These are phyloP conservation scores for Xylariomycetidae sp. DNA, from an alignment of 2,329 filamentous ascomycete genomes.

Conservation along the genomic window DNA sequence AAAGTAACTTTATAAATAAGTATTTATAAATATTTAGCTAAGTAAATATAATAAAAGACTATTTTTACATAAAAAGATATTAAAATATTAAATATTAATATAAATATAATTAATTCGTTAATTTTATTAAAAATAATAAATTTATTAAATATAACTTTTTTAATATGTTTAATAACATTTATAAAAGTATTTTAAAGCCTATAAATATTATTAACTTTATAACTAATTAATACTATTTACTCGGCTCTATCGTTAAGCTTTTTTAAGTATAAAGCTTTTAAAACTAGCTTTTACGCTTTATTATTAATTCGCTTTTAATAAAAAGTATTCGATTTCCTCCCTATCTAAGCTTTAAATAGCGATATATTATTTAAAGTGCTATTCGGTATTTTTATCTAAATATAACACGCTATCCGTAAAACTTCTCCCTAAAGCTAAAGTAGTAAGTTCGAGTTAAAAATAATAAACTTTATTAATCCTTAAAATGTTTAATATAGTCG, in stretches of 20 bases:
- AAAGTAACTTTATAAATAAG: background rate
- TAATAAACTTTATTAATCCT: background rate
- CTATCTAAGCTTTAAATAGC: no score
- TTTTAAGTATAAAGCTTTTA: background rate
- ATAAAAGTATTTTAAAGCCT: background rate
- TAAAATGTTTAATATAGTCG: no score
- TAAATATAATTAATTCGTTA: conserved; percentile 1
- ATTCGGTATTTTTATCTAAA: conserved; percentile 1
- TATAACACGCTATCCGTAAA: background rate
- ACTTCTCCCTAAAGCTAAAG: background rate
- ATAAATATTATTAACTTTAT: background rate
- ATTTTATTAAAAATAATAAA: background rate
- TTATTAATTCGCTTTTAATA: no score
- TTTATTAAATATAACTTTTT: background rate
- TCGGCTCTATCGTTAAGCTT: background rate
- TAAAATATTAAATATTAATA: background rate
- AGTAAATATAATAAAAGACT: background rate
- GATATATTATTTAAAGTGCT: background rate
- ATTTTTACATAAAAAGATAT: background rate
- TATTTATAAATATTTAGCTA: background rate
- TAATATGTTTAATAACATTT: background rate
- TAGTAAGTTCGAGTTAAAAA: background rate
- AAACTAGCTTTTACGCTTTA: background rate
- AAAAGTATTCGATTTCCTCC: no score
- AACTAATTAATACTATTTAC: background rate